These are phyloP conservation scores for Solanum chaucha DNA, from an alignment of 257 asterid species.

Conservation along the genomic window DNA sequence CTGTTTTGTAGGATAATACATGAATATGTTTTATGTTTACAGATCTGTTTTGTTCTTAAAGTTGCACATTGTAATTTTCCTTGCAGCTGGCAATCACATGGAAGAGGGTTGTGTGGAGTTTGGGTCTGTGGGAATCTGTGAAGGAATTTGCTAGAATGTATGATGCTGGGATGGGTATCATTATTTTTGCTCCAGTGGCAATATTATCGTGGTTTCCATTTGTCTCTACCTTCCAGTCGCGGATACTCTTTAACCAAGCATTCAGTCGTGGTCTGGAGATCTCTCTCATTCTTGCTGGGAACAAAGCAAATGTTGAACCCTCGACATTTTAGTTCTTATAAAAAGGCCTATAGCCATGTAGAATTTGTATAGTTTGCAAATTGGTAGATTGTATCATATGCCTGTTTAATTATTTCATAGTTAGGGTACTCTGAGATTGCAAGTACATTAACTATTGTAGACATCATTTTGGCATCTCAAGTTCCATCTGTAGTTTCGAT, in stretches of 20 bases:
- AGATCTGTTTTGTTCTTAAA: not conserved
- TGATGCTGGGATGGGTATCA: conserved; percentile 98
- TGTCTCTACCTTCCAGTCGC: conserved; percentile 96
- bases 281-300: conserved; percentile 94
- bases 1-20: not conserved
- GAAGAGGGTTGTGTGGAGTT: conserved; percentile 56
- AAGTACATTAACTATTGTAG: not conserved
- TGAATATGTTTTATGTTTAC: not conserved
- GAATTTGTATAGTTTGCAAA: not conserved
- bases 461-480: not conserved
- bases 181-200: conserved; percentile 86
- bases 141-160: conserved; percentile 94
- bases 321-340: conserved; percentile 26
- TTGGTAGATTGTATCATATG: not conserved
- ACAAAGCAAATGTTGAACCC: conserved; percentile 85
- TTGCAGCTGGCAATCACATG: conserved; percentile 79
- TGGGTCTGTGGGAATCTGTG: conserved; percentile 96
- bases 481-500: not conserved
- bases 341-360: not conserved
- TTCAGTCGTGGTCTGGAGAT: conserved; percentile 99
- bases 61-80: not conserved
- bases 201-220: conserved; percentile 93
- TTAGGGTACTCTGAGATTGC: not conserved
- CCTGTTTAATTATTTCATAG: not conserved
- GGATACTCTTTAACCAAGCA: conserved; percentile 96